Evolutionary conservation across 2,329 filamentous ascomycete species (phyloP).

Genomic region (Trichoderma sp.): DNA sequence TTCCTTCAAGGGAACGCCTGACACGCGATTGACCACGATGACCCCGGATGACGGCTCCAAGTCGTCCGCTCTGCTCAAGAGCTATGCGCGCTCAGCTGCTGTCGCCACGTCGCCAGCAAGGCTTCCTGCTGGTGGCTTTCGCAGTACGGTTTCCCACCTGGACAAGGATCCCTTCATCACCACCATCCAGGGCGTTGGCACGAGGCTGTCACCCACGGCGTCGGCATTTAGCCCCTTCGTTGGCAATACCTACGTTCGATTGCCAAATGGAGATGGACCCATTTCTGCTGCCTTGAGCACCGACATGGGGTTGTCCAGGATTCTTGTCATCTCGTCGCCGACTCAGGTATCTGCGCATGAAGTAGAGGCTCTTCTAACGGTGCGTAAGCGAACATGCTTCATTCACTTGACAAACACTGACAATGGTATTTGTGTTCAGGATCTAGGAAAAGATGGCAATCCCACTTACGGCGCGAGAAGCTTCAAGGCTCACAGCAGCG

Average conservation of each 20-base stretch:
- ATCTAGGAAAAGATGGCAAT: conserved; percentile 36
- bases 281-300: conserved; percentile 43
- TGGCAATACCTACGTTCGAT: conserved; percentile 22
- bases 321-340: conserved; percentile 41
- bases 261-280: conserved; percentile 26
- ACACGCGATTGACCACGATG: conserved; percentile 62
- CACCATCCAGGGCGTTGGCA: conserved; percentile 31
- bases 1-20: conserved; percentile 62
- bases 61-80: conserved; percentile 39
- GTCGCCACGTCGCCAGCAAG: conserved; percentile 32
- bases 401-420: conserved; percentile 19
- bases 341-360: conserved; percentile 36
- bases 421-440: conserved; percentile 32
- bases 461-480: conserved; percentile 39
- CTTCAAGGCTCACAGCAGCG: conserved; percentile 38
- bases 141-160: conserved; percentile 26
- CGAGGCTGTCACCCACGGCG: conserved; percentile 62
- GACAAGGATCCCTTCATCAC: conserved; percentile 58
- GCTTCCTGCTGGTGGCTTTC: conserved; percentile 29
- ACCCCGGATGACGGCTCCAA: conserved; percentile 57
- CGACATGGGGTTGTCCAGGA: conserved; percentile 46
- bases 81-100: conserved; percentile 32
- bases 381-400: conserved; percentile 32
- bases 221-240: conserved; percentile 56
- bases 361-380: conserved; percentile 45